These are phyloP conservation scores for Papiliotrema flavescens DNA, from an alignment of 1,284 basidiomycete genomes.

Conservation along the genomic window DNA sequence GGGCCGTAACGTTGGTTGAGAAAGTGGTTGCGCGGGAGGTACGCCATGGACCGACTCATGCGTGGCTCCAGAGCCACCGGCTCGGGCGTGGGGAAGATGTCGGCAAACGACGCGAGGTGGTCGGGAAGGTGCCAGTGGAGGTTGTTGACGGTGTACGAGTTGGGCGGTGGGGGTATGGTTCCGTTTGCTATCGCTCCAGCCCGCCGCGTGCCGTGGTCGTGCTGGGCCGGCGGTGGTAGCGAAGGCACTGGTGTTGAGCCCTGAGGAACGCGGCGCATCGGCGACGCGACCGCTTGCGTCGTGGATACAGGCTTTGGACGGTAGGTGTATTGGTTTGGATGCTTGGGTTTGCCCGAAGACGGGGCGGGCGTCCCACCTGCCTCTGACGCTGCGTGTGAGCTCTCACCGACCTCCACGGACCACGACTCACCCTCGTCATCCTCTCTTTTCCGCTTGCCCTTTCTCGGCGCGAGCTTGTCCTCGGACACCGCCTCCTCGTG, in stretches of 20 bases:
- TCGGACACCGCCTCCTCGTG: conserved; percentile 10
- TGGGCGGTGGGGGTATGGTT: conserved; percentile 26
- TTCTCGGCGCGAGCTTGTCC: conserved; percentile 18
- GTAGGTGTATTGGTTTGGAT: conserved; percentile 61
- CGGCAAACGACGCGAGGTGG: conserved; percentile 82
- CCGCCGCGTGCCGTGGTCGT: conserved; percentile 45
- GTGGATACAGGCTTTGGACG: conserved; percentile 47
- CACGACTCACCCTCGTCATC: conserved; percentile 41
- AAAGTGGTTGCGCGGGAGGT: conserved; percentile 37
- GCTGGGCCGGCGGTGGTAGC: conserved; percentile 29
- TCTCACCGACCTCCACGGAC: background rate
- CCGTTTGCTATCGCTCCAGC: conserved; percentile 40
- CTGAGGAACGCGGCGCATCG: conserved; percentile 14
- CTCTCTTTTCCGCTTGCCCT: conserved; percentile 42
- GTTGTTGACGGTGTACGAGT: conserved; percentile 31
- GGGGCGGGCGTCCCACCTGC: conserved; percentile 1
- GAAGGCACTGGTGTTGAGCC: conserved; percentile 23
- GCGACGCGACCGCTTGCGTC: conserved; percentile 17
- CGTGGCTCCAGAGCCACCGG: conserved; percentile 75
- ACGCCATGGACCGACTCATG: conserved; percentile 29
- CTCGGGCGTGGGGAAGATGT: conserved; percentile 70
- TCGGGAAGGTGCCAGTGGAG: conserved; percentile 85
- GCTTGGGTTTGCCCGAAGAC: conserved; percentile 41
- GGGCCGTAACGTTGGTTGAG: conserved; percentile 35
- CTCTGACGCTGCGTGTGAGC: background rate